Percentiles rank a stretch among this genome's conserved stretches.
phyloP scores from a whole-genome alignment of 2,329 filamentous ascomycete species.

The Biscogniauxia sp. region DNA sequence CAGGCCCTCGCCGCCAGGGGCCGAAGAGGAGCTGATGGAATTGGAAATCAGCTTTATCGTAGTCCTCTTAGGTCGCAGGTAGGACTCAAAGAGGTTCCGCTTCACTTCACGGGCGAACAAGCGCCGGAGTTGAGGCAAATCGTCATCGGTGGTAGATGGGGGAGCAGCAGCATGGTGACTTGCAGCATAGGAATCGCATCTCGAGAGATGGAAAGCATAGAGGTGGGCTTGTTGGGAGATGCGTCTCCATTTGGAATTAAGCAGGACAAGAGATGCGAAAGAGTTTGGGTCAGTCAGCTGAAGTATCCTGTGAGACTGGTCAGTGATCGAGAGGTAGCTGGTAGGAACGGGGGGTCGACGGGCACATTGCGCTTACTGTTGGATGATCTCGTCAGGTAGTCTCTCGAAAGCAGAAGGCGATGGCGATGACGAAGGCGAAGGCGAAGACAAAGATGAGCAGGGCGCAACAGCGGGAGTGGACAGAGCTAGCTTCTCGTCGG shows the following conservation, averaged over 20 bases:
- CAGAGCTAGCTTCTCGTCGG: conserved; percentile 16
- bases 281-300: conserved; percentile 57
- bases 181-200: conserved; percentile 57
- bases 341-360: conserved; percentile 4
- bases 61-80: conserved; percentile 67
- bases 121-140: conserved; percentile 60
- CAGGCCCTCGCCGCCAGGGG: conserved; percentile 80
- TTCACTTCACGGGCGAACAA: conserved; percentile 70
- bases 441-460: conserved; percentile 1
- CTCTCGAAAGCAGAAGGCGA: conserved; percentile 52
- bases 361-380: conserved; percentile 50
- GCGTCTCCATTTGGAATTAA: conserved; percentile 64
- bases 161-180: conserved; percentile 41
- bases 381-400: conserved; percentile 67
- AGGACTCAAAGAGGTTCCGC: conserved; percentile 74
- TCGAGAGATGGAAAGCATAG: conserved; percentile 61
- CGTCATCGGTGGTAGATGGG: conserved; percentile 41
- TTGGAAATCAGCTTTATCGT: conserved; percentile 79
- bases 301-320: conserved; percentile 51
- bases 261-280: conserved; percentile 64
- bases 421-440: conserved; percentile 45
- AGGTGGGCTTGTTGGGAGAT: conserved; percentile 63
- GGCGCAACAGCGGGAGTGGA: conserved; percentile 11
- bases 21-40: conserved; percentile 79
- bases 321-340: conserved; percentile 8